phyloP scores from a whole-genome alignment of 257 asterid species.

The Capsicum chinense region DNA sequence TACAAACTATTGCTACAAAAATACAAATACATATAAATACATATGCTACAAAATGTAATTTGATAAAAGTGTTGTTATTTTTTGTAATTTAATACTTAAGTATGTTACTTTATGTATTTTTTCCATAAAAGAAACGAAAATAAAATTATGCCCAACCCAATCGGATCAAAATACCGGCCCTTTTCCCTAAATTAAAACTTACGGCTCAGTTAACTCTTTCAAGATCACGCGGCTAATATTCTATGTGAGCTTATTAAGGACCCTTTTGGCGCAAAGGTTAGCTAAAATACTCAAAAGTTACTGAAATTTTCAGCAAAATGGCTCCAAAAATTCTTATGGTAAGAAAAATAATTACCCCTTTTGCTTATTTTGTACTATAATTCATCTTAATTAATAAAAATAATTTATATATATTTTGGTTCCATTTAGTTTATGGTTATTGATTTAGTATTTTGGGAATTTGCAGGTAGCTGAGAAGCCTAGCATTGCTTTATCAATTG shows the following conservation, averaged over 20 bases:
- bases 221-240: neutral
- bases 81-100: no score
- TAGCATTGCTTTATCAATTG: slow-evolving; percentile 87
- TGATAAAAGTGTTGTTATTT: no score
- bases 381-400: neutral
- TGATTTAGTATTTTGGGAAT: neutral
- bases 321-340: slow-evolving; percentile 64
- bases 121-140: no score
- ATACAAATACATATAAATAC: no score
- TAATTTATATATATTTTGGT: neutral
- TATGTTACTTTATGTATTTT: no score
- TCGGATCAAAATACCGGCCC: no score
- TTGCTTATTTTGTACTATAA: neutral
- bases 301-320: slow-evolving; percentile 36
- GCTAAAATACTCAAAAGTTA: no score
- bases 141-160: no score
- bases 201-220: neutral
- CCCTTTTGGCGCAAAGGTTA: neutral
- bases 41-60: no score
- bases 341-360: neutral
- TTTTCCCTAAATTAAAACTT: no score
- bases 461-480: slow-evolving; percentile 94
- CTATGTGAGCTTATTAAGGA: neutral
- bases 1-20: no score
- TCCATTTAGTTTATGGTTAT: neutral